phyloP scores from a whole-genome alignment of 2,329 filamentous ascomycete species.

The Esteya vermicola region DNA sequence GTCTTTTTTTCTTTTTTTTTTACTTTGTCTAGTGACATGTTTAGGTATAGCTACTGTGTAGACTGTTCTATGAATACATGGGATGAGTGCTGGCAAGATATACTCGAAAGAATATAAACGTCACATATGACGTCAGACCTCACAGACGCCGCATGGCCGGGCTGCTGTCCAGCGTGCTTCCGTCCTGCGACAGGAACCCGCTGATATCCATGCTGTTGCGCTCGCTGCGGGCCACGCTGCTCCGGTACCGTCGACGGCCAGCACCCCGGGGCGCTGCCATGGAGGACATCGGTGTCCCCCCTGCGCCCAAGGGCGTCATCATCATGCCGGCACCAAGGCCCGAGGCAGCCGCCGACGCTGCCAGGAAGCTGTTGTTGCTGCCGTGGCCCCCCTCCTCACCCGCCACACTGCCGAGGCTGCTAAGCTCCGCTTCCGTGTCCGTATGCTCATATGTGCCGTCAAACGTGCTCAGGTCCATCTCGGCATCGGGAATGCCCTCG shows the following conservation, averaged over 20 bases:
- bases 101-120: too few species aligned
- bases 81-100: too few species aligned
- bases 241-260: constrained; percentile 16
- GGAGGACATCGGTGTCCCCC: too few species aligned
- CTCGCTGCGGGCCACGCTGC: constrained; percentile 24
- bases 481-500: constrained; percentile 48
- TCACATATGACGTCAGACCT: not conserved
- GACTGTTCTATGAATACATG: too few species aligned
- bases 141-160: constrained; percentile 27
- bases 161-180: constrained; percentile 40
- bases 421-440: constrained; percentile 54
- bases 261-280: too few species aligned
- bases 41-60: too few species aligned
- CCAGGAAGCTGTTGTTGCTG: constrained; percentile 6
- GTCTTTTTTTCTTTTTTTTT: too few species aligned
- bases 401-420: constrained; percentile 20
- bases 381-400: not conserved
- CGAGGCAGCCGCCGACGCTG: not conserved
- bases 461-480: constrained; percentile 7
- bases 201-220: constrained; percentile 43
- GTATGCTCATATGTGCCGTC: constrained; percentile 56
- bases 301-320: not conserved
- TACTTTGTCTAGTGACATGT: too few species aligned
- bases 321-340: not conserved
- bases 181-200: constrained; percentile 39